Percentiles rank a stretch among this genome's conserved stretches.
These are phyloP conservation scores for Carpinus fangiana DNA, from an alignment of 306 rosid species.

Conservation along the genomic window DNA sequence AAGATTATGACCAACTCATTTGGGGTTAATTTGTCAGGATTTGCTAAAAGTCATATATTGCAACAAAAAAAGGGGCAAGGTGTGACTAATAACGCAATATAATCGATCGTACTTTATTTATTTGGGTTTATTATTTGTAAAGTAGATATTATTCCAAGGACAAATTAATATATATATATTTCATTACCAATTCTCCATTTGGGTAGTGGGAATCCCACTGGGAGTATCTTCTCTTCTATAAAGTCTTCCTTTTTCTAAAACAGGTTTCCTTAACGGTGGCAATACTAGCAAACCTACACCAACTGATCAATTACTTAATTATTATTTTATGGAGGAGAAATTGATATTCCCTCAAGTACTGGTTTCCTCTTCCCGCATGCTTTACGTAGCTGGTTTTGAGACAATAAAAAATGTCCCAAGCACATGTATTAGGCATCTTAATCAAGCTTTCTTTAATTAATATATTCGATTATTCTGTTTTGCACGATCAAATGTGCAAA, in stretches of 20 bases:
- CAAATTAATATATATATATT: background rate
- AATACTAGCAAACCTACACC: slow-evolving; percentile 35
- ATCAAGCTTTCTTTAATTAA: slow-evolving; percentile 26
- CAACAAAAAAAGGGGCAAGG: slow-evolving; percentile 19
- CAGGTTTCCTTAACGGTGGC: slow-evolving; percentile 64
- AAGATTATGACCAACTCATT: slow-evolving; percentile 52
- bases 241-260: slow-evolving; percentile 26
- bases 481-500: slow-evolving; percentile 28
- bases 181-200: slow-evolving; percentile 19
- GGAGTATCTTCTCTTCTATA: slow-evolving; percentile 29
- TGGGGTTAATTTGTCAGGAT: slow-evolving; percentile 54
- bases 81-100: slow-evolving; percentile 23
- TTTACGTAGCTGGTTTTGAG: slow-evolving; percentile 28
- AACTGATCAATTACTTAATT: background rate
- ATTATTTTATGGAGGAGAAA: slow-evolving; percentile 20
- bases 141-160: slow-evolving; percentile 14
- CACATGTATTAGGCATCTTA: slow-evolving; percentile 62
- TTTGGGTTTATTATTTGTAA: slow-evolving; percentile 37
- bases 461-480: slow-evolving; percentile 26
- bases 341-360: slow-evolving; percentile 6
- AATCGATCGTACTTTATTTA: slow-evolving; percentile 14
- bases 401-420: slow-evolving; percentile 30
- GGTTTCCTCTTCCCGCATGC: slow-evolving; percentile 22
- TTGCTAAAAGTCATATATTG: slow-evolving; percentile 10
- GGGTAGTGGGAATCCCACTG: slow-evolving; percentile 42